Conservation (phyloP, 2,329 filamentous ascomycete genomes). For the Verticillium alfalfae region DNA sequence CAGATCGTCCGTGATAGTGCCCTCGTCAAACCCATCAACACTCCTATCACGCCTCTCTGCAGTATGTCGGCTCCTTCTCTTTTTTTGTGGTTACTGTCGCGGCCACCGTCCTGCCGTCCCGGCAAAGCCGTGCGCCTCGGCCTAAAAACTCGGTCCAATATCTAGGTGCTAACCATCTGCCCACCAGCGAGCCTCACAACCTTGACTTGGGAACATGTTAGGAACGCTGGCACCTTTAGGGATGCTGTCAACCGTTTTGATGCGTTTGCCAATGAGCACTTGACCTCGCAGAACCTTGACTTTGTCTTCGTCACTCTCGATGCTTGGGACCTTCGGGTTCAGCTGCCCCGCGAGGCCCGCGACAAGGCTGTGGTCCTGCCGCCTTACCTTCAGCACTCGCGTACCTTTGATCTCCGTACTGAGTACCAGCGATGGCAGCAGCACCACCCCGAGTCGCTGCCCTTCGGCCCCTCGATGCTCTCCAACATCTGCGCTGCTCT, state of each 20-base stretch:
- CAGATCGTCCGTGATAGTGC: constrained; percentile 94
- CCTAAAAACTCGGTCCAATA: background rate
- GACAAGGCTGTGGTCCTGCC: constrained; percentile 97
- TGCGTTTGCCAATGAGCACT: constrained; percentile 84
- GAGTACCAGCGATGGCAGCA: constrained; percentile 99
- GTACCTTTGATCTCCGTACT: constrained; percentile 92
- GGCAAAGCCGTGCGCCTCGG: background rate
- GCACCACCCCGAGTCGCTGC: constrained; percentile 94
- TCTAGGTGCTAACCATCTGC: constrained; percentile 10
- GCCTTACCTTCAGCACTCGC: constrained; percentile 94
- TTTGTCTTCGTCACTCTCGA: constrained; percentile 98
- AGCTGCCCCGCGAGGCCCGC: constrained; percentile 93
- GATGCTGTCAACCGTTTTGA: constrained; percentile 96
- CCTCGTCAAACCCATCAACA: constrained; percentile 97
- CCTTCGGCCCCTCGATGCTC: constrained; percentile 91
- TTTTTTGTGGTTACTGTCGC: background rate
- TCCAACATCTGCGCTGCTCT: constrained; percentile 97
- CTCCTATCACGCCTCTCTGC: constrained; percentile 95
- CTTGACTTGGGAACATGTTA: constrained; percentile 97
- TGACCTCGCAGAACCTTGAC: constrained; percentile 85
- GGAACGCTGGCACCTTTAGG: constrained; percentile 93
- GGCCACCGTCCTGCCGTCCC: background rate
- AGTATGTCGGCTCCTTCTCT: constrained; percentile 61
- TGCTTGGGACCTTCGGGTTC: constrained; percentile 96
- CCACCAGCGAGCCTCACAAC: constrained; percentile 86